phyloP scores from a whole-genome alignment of 345 rosid genomes.

The Salix brachista region DNA sequence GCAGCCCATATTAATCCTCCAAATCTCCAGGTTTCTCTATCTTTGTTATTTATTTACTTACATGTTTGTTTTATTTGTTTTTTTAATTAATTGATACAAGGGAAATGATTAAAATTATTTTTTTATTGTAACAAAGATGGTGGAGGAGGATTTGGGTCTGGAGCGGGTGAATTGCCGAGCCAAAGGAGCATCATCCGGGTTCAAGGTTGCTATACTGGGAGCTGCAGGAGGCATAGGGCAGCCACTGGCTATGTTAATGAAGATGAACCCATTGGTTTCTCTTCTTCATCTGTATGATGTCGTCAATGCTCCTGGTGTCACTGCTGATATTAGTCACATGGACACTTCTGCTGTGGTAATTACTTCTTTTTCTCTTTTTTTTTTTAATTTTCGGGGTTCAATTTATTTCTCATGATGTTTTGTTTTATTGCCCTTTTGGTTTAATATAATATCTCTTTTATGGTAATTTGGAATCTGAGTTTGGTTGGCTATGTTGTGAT shows the following conservation, averaged over 20 bases:
- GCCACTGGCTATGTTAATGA: slow-evolving; percentile 89
- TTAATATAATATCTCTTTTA: too few species aligned
- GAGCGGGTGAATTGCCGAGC: slow-evolving; percentile 60
- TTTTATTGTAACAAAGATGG: slow-evolving; percentile 17
- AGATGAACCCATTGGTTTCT: slow-evolving; percentile 90
- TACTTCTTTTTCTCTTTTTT: background rate
- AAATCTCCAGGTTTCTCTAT: slow-evolving; percentile 25
- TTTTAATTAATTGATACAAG: background rate
- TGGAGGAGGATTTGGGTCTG: slow-evolving; percentile 45
- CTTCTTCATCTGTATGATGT: slow-evolving; percentile 95
- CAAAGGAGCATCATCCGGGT: slow-evolving; percentile 83
- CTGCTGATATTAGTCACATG: slow-evolving; percentile 96
- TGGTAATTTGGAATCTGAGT: too few species aligned
- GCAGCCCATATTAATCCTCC: slow-evolving; percentile 75
- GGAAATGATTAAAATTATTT: background rate
- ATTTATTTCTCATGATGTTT: too few species aligned
- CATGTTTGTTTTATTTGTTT: background rate
- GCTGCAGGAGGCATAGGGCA: slow-evolving; percentile 99
- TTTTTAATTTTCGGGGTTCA: background rate
- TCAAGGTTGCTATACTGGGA: slow-evolving; percentile 87
- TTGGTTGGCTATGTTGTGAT: too few species aligned
- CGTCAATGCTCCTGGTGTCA: slow-evolving; percentile 87
- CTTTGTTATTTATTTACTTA: background rate
- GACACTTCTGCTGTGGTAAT: slow-evolving; percentile 90
- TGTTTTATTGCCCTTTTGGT: too few species aligned